Base-by-base conservation (phyloP, 257 asterid genomes). In the Solanum ossicruentum region DNA sequence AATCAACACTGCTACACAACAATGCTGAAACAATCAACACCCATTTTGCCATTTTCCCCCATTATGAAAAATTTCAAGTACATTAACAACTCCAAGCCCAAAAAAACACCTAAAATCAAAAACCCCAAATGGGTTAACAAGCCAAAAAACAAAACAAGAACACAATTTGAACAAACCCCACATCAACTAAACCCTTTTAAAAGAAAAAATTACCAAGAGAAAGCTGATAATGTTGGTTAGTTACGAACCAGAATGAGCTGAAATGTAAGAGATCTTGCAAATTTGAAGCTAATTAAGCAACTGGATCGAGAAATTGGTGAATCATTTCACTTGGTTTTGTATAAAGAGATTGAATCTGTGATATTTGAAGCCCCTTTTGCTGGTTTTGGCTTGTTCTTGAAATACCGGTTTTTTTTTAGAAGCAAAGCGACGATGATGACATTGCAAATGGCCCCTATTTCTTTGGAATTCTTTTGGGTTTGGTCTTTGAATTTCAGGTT, bases 401-500 rank as follows among this genome's bases (percentile, higher is more conserved):
- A 85, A 80, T 12, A 58, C 81, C 61, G 86, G 81, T 86, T 85
- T 58, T 88, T 55, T 57, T 86, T 85, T 81, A 81, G 87, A 89
- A 91, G 89, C 70, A 88, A 89, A 87, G 89, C 54, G 85, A 81
- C 47, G 47, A 17, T 70, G 87, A 85, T 39, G 86, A 52, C 72
- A 80, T 54, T 63, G 63, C 21, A 8, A 10, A 77, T 21, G 63
- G 47, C 26, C 82, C 82, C 82, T 52, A 78, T 78, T 78, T 78
- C 82, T 52, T 63, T 7, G 65, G 65, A 52, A 78, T 78, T 78
- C 17, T 77, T 77, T 77, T 51, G 23, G 45, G 26, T 51, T 51
- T 51, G 26, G 58, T 58, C 39, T 57, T 47, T 9, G 2, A 43
- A 58, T 47, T 60, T 47, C 85, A 60, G 78, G 78, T 28, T 82